Evolutionary conservation across 164 flowering plant species (phyloP).

Genomic region (Santalum album): DNA sequence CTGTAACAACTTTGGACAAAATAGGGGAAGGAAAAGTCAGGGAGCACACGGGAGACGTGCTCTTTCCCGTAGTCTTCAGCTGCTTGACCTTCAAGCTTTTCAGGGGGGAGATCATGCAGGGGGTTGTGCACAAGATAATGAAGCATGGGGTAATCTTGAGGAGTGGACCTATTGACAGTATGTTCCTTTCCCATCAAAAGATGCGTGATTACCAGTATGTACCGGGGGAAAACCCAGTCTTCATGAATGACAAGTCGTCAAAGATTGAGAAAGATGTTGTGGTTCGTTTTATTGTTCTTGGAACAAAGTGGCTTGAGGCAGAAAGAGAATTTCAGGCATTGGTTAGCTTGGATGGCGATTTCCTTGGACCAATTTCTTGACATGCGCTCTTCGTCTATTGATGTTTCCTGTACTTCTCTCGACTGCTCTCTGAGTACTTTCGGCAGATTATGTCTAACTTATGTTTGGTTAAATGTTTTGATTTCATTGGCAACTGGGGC

Average conservation of each 20-base stretch:
- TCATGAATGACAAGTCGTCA: slow-evolving; percentile 35
- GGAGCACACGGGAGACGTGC: slow-evolving; percentile 50
- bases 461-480: no score
- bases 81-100: slow-evolving; percentile 62
- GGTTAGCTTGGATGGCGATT: slow-evolving; percentile 34
- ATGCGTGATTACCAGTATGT: slow-evolving; percentile 53
- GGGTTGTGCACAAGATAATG: slow-evolving; percentile 43
- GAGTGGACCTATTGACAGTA: slow-evolving; percentile 60
- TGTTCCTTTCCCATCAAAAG: slow-evolving; percentile 43
- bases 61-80: slow-evolving; percentile 61
- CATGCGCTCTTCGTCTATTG: no score
- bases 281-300: slow-evolving; percentile 38
- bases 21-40: slow-evolving; percentile 62
- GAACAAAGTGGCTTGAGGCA: slow-evolving; percentile 42
- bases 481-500: no score
- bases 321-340: slow-evolving; percentile 25
- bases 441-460: no score
- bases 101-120: slow-evolving; percentile 59
- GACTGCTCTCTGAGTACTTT: no score
- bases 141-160: slow-evolving; percentile 68
- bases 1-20: slow-evolving; percentile 42
- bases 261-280: slow-evolving; percentile 46
- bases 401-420: no score
- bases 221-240: slow-evolving; percentile 59
- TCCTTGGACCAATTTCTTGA: slow-evolving; percentile 34